These are phyloP conservation scores for Sordariomycetes sp. DNA, from an alignment of 2,329 filamentous ascomycete species.

Conservation along the genomic window DNA sequence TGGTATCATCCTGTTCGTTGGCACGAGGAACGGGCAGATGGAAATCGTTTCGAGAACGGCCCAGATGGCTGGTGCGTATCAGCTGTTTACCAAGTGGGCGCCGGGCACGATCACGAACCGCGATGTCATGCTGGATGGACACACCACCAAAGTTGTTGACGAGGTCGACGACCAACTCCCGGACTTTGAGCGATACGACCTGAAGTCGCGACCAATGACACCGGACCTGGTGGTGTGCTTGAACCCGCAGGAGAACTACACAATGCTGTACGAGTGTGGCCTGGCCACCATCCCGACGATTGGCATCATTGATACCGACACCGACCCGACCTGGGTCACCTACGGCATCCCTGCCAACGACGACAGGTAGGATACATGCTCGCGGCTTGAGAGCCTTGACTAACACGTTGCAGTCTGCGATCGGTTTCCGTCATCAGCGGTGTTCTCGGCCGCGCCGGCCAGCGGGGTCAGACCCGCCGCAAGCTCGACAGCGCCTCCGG, in stretches of 20 bases:
- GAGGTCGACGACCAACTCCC: constrained; percentile 51
- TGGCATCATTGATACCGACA: constrained; percentile 88
- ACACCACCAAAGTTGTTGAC: constrained; percentile 67
- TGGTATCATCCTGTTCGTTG: constrained; percentile 83
- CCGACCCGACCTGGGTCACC: constrained; percentile 86
- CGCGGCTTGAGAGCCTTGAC: not conserved
- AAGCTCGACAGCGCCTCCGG: constrained; percentile 53
- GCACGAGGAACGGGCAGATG: constrained; percentile 75
- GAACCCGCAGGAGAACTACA: constrained; percentile 88
- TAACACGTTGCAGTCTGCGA: constrained; percentile 52
- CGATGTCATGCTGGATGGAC: constrained; percentile 71
- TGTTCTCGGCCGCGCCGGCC: constrained; percentile 74
- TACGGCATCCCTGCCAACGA: constrained; percentile 97
- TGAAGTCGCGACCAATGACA: constrained; percentile 56
- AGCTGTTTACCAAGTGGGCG: constrained; percentile 89
- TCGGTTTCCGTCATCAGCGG: constrained; percentile 75
- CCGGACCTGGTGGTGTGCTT: constrained; percentile 89
- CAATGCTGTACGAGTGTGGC: constrained; percentile 84
- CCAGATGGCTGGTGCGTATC: constrained; percentile 66
- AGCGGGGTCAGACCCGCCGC: constrained; percentile 64
- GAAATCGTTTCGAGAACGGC: constrained; percentile 75
- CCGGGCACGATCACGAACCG: constrained; percentile 89
- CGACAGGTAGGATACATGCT: constrained; percentile 56
- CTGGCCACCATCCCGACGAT: constrained; percentile 86
- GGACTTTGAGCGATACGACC: constrained; percentile 58